Evolutionary conservation across 2,329 filamentous ascomycete species (phyloP), one percentile per base, ranked within the genome.

Genomic region (Dothideomycetidae sp.): DNA sequence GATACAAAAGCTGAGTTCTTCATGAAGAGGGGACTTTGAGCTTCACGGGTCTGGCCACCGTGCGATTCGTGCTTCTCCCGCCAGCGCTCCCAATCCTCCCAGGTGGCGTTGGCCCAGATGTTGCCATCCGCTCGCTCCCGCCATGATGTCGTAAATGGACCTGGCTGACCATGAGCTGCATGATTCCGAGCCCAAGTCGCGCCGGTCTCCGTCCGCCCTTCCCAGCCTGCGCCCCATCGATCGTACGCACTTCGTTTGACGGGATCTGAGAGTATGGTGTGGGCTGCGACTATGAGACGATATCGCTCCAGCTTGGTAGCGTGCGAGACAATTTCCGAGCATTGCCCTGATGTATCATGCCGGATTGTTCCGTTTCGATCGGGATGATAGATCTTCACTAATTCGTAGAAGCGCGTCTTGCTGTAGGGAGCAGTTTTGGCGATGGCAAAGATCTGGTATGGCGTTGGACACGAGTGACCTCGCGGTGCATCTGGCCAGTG

Each of bases 361-460:
- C n/a, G 21, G 14, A 29, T 32, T 15, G 36, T 31, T 28, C 51
- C 47, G 44, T 58, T 64, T 42, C 71, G 73, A 57, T 98, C 90
- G 0, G 90, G 90, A 53, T 98, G 90, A 62, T 98, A 98, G 32
- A 92, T 67, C 63, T 96, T 98, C 41, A 93, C 90, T 36, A 98
- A 73, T 52, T 88, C 72, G 58, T 92, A 90, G 67, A 85, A 98
- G 42, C 75, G 75, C 30, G 68, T 62, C 59, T 98, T 96, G 44
- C 73, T 78, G 58, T 98, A 96, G 2, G 75, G 70, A 10, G 73
- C 75, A 40, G 64, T 63, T 48, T 63, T 71, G 37, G 64, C 60
- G 45, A 71, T 62, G 19, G 71, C 66, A 51, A 96, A 77, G 53
- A 98, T 82, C 52, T 96, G 82, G 62, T 98, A 96, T 1, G 90